phyloP scores from a whole-genome alignment of 164 flowering plant genomes.

The Dillenia suffruticosa region DNA sequence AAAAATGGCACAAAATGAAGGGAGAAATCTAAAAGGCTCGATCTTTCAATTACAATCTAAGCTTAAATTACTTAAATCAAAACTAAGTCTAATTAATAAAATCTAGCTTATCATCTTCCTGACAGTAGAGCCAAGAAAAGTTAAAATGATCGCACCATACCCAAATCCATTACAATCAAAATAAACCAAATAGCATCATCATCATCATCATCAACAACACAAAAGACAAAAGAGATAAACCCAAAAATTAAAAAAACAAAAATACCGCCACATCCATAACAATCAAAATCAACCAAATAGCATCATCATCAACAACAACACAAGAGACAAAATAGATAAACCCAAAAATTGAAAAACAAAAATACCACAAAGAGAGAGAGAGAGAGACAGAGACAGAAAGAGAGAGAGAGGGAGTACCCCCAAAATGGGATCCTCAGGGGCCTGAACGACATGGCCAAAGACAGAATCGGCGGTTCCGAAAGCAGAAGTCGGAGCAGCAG shows the following conservation, averaged over 20 bases:
- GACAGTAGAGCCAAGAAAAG: not conserved
- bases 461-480: conserved; percentile 42
- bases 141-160: not conserved
- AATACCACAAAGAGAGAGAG: no score
- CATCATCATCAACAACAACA: not conserved
- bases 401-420: conserved; percentile 45
- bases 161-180: not conserved
- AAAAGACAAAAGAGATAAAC: not conserved
- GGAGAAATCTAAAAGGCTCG: no score
- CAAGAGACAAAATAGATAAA: not conserved
- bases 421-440: conserved; percentile 97
- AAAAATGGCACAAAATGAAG: no score
- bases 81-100: no score
- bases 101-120: no score
- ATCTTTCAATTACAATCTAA: no score
- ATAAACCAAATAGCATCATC: not conserved
- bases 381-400: not conserved
- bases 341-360: not conserved
- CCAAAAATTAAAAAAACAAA: not conserved
- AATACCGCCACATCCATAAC: not conserved
- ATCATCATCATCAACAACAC: not conserved
- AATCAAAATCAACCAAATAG: not conserved
- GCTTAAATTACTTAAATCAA: no score
- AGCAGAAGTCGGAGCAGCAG: conserved; percentile 43
- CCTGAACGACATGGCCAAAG: conserved; percentile 67